Evolutionary conservation across 805 yeast species (phyloP).

Genomic region (Zygosaccharomyces kombuchaensis): DNA sequence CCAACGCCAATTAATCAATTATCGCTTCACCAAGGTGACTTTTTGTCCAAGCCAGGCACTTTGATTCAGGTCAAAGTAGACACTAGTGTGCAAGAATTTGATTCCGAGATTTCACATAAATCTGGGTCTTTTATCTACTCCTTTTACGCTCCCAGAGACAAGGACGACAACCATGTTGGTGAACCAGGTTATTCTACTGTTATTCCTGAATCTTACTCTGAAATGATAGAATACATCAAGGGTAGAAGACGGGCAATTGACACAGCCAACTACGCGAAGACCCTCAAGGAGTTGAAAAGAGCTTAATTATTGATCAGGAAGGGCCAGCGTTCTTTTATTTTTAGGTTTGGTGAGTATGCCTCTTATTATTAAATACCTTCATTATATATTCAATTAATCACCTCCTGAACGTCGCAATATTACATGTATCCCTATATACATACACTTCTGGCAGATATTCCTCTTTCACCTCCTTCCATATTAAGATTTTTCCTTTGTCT

Average conservation of each 20-base stretch:
- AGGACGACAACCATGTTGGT: constrained; percentile 31
- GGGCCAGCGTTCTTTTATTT: background rate
- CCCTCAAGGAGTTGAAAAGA: constrained; percentile 5
- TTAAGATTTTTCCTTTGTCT: background rate
- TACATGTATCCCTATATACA: constrained; percentile 2
- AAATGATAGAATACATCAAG: constrained; percentile 87
- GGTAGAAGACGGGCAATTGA: constrained; percentile 88
- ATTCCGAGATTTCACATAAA: constrained; percentile 55
- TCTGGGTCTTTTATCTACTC: constrained; percentile 88
- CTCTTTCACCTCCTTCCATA: background rate
- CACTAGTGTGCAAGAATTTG: constrained; percentile 68
- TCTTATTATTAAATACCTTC: background rate
- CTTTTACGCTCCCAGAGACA: constrained; percentile 71
- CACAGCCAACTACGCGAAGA: constrained; percentile 58
- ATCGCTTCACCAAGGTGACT: constrained; percentile 47
- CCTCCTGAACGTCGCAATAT: constrained; percentile 3
- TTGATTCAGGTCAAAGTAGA: constrained; percentile 86
- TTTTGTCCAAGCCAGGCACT: constrained; percentile 75
- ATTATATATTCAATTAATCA: constrained; percentile 4
- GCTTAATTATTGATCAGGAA: background rate
- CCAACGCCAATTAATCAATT: constrained; percentile 56
- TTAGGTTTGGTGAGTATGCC: background rate
- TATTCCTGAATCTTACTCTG: constrained; percentile 81
- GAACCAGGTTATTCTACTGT: constrained; percentile 67
- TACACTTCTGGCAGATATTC: background rate